These are phyloP conservation scores for Zasmidium angulare DNA, from an alignment of 2,329 filamentous ascomycete genomes.

Conservation along the genomic window DNA sequence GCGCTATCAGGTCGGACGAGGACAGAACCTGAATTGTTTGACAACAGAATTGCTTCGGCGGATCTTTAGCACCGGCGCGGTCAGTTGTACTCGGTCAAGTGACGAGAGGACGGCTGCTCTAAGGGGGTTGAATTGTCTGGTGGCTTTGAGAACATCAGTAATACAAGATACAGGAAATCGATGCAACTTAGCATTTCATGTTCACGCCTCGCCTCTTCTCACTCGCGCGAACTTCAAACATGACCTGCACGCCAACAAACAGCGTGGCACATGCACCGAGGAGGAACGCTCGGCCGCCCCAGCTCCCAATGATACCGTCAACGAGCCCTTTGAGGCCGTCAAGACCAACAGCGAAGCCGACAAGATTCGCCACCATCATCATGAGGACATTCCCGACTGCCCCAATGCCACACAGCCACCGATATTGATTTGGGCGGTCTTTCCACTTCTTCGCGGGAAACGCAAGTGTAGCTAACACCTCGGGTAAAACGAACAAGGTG, in stretches of 20 bases:
- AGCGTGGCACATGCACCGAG: conserved; percentile 68
- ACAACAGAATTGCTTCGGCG: background rate
- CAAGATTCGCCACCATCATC: conserved; percentile 94
- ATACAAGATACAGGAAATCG: background rate
- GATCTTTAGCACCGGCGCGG: background rate
- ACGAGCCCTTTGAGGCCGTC: conserved; percentile 81
- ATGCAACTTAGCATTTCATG: conserved; percentile 67
- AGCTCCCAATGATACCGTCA: conserved; percentile 71
- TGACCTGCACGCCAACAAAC: conserved; percentile 85
- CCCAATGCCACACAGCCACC: conserved; percentile 76
- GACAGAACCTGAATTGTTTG: background rate
- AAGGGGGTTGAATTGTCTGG: background rate
- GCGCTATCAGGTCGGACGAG: background rate
- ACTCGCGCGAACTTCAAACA: conserved; percentile 90
- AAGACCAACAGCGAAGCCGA: conserved; percentile 89
- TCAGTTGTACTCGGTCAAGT: background rate
- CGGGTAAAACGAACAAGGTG: conserved; percentile 88
- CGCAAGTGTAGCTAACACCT: conserved; percentile 68
- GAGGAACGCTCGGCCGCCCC: conserved; percentile 73
- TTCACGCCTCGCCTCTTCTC: conserved; percentile 80
- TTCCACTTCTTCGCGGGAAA: conserved; percentile 77
- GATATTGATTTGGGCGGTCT: conserved; percentile 67
- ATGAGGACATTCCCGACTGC: conserved; percentile 82
- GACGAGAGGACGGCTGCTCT: background rate
- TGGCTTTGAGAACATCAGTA: background rate